Conservation (phyloP, 441 rosid genomes). For the Euphorbia celastroides region DNA sequence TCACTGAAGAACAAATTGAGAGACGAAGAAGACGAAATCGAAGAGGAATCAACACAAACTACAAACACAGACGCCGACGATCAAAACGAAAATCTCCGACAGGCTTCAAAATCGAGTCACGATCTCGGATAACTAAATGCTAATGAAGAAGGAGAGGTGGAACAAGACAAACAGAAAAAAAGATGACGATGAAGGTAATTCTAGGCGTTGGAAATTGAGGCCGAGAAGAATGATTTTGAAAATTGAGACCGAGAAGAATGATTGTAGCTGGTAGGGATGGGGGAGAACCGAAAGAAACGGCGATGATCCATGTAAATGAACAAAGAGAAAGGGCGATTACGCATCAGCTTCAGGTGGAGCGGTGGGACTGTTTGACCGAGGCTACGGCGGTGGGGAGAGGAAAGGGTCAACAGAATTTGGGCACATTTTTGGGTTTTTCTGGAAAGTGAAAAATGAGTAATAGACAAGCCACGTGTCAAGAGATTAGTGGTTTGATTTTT, state of each 20-base stretch:
- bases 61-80: conserved; percentile 16
- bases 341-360: conserved; percentile 38
- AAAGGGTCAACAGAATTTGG: no score
- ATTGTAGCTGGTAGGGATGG: conserved; percentile 12
- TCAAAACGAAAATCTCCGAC: conserved; percentile 5
- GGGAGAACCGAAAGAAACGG: conserved; percentile 19
- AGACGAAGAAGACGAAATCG: no score
- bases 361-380: conserved; percentile 35
- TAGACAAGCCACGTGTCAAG: no score
- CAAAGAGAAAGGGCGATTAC: conserved; percentile 22
- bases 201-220: conserved; percentile 78
- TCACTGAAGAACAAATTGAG: no score
- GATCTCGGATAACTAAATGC: conserved; percentile 16
- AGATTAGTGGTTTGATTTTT: no score
- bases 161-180: conserved; percentile 19
- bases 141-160: conserved; percentile 30
- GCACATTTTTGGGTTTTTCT: no score
- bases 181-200: conserved; percentile 40
- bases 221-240: conserved; percentile 70
- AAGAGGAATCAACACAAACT: no score
- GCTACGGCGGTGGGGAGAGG: no score
- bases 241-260: conserved; percentile 70
- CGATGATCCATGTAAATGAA: conserved; percentile 17
- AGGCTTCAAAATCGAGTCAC: conserved; percentile 11
- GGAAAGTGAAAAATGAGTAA: no score